These are phyloP conservation scores for Trichocomaceae sp. DNA, from an alignment of 2,329 filamentous ascomycete species.

Conservation along the genomic window DNA sequence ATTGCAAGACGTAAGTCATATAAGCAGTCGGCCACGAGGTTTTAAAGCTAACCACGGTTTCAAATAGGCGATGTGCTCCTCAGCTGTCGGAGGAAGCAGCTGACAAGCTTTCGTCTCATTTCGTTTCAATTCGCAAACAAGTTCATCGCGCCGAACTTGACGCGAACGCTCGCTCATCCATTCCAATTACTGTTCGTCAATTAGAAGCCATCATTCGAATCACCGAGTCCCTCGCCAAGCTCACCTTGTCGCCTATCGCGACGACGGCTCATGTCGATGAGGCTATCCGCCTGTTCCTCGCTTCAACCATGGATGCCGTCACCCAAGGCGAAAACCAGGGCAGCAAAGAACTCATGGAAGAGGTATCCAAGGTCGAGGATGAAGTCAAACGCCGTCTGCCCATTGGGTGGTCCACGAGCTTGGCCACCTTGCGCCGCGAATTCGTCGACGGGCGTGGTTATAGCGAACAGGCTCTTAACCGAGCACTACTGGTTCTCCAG, in stretches of 20 bases:
- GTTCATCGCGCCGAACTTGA: conserved; percentile 87
- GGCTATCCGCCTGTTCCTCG: conserved; percentile 92
- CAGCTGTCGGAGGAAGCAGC: conserved; percentile 83
- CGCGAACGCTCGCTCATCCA: conserved; percentile 82
- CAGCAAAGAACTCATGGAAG: conserved; percentile 83
- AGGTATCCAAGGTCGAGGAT: conserved; percentile 77
- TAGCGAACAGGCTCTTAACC: conserved; percentile 75
- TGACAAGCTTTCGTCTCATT: conserved; percentile 94
- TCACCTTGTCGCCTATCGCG: conserved; percentile 77
- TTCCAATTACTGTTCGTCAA: conserved; percentile 95
- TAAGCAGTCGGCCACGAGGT: no score
- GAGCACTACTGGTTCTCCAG: conserved; percentile 79
- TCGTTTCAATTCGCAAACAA: conserved; percentile 90
- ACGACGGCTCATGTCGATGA: conserved; percentile 92
- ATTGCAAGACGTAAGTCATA: conserved; percentile 79
- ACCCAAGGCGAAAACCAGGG: conserved; percentile 79
- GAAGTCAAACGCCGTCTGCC: conserved; percentile 82
- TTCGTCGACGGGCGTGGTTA: conserved; percentile 90
- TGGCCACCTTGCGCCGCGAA: conserved; percentile 78
- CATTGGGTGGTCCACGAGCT: conserved; percentile 89
- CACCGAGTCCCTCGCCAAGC: conserved; percentile 88
- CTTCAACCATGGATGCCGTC: conserved; percentile 95
- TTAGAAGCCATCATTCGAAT: conserved; percentile 96
- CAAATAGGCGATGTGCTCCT: conserved; percentile 73
- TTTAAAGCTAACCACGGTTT: conserved; percentile 14